Evolutionary conservation across 306 rosid genomes (phyloP), one percentile per base, ranked within the genome.

Genomic region (Begonia fuchsioides): DNA sequence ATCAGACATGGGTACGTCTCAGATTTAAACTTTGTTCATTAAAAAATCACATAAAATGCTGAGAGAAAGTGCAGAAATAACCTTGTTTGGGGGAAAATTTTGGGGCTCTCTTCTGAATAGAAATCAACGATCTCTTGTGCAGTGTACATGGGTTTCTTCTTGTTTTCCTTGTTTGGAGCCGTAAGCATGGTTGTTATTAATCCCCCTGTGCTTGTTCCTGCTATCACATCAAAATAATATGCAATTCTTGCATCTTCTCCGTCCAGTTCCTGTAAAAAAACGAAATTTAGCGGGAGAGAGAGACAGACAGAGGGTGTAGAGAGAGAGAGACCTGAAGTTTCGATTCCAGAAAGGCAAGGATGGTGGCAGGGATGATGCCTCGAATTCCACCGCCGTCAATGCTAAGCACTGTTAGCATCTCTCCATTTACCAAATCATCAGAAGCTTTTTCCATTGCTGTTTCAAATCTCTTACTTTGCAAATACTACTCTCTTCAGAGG

Each of bases 201-300:
- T 14, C 76, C 72, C 11, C 76, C 72, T 0, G 76, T 71, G 50
- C 76, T 71, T 7, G 76, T 71, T 58, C 77, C 77, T 6, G 66
- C 65, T 2, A 71, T 71, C 32, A 72, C 10, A 52, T 72, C 69
- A 2, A 72, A 66, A 26, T 66, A 72, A 49, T 72, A 48, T 19
- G 69, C 72, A 8, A 72, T 8, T 66, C 77, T 66, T 16, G 63
- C 77, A 12, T 51, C 16, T 20, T 47, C 38, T 2, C 68, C 72
- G 10, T 65, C 76, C 68, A 65, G 26, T 56, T 61, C 68, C 76
- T 65, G 41, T 9, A 46, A n/a, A 7, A 26, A 26, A 26, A 26
- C 35, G 35, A 26, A 26, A 26, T 6, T 26, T 26, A 6, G 35
- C 5, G 7, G 8, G 35, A 3, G 35, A 4, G 35, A 26, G 35